A percentile compares a stretch with the other conserved stretches of the same genome.
Evolutionary conservation across 345 rosid species (phyloP).

Genomic region (Psidium guajava): DNA sequence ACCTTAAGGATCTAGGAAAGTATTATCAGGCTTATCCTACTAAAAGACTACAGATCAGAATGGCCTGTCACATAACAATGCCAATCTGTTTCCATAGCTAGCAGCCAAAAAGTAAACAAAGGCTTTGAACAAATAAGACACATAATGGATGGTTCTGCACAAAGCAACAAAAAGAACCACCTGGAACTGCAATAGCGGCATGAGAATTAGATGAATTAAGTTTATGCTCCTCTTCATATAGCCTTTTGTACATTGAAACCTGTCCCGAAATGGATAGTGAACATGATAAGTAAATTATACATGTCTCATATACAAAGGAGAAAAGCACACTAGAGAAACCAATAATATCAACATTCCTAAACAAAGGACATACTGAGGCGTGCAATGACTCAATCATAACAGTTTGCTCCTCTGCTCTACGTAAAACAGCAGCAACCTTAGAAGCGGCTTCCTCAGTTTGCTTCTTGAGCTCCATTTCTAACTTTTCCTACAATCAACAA

Average conservation of each 20-base stretch:
- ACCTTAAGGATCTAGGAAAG: neutral
- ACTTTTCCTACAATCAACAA: conserved; percentile 34
- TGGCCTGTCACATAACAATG: neutral
- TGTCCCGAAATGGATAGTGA: conserved; percentile 5
- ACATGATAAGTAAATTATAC: neutral
- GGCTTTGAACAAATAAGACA: neutral
- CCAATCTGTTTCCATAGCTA: neutral
- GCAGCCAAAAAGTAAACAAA: neutral
- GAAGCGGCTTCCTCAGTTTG: conserved; percentile 72
- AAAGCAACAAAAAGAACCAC: conserved; percentile 24
- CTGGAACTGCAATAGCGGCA: conserved; percentile 33
- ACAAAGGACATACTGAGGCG: conserved; percentile 47
- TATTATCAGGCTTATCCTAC: neutral
- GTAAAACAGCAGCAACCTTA: conserved; percentile 68
- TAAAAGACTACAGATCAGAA: neutral
- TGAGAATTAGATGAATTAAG: conserved; percentile 35
- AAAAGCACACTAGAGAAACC: neutral
- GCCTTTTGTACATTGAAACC: conserved; percentile 91
- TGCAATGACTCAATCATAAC: conserved; percentile 89
- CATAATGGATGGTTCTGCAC: neutral
- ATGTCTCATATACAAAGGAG: neutral
- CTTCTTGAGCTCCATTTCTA: conserved; percentile 58
- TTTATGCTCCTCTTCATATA: conserved; percentile 88
- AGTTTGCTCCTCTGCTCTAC: conserved; percentile 89
- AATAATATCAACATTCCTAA: neutral